phyloP scores from a whole-genome alignment of 2,329 filamentous ascomycete species.

The Dactylella cylindrospora region DNA sequence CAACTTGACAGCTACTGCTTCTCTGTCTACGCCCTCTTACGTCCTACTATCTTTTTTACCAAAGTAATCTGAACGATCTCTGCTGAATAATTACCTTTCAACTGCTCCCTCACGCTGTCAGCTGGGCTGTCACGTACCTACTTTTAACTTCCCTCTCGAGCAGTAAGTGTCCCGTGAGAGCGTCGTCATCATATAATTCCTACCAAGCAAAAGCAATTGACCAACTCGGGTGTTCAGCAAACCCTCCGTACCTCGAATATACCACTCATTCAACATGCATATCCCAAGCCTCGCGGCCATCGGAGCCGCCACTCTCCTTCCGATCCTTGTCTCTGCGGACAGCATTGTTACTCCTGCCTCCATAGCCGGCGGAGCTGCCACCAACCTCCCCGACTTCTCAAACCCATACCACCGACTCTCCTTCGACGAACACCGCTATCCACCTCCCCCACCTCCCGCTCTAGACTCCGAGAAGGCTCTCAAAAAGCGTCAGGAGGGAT shows the following conservation, averaged over 20 bases:
- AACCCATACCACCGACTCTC: slow-evolving; percentile 36
- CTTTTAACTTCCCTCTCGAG: background rate
- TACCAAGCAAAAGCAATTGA: background rate
- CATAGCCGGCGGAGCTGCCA: slow-evolving; percentile 18
- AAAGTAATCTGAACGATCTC: slow-evolving; percentile 21
- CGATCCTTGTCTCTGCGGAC: slow-evolving; percentile 16
- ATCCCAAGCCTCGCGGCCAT: slow-evolving; percentile 16
- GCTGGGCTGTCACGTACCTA: slow-evolving; percentile 31
- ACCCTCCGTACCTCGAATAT: background rate
- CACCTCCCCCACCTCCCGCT: slow-evolving; percentile 16
- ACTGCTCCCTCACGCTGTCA: slow-evolving; percentile 24
- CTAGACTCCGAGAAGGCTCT: slow-evolving; percentile 19
- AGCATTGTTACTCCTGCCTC: slow-evolving; percentile 1
- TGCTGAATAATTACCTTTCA: slow-evolving; percentile 21
- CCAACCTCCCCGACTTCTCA: slow-evolving; percentile 34
- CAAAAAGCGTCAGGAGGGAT: slow-evolving; percentile 28
- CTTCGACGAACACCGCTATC: slow-evolving; percentile 38
- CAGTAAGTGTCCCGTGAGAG: slow-evolving; percentile 4
- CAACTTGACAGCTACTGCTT: background rate
- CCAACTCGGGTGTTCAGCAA: background rate
- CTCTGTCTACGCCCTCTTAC: background rate
- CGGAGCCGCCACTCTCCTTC: slow-evolving; percentile 21
- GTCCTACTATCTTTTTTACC: background rate
- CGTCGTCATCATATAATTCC: slow-evolving; percentile 4
- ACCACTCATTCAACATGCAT: slow-evolving; percentile 21